Evolutionary conservation across 345 rosid species (phyloP).

Genomic region (Aquilaria sinensis): DNA sequence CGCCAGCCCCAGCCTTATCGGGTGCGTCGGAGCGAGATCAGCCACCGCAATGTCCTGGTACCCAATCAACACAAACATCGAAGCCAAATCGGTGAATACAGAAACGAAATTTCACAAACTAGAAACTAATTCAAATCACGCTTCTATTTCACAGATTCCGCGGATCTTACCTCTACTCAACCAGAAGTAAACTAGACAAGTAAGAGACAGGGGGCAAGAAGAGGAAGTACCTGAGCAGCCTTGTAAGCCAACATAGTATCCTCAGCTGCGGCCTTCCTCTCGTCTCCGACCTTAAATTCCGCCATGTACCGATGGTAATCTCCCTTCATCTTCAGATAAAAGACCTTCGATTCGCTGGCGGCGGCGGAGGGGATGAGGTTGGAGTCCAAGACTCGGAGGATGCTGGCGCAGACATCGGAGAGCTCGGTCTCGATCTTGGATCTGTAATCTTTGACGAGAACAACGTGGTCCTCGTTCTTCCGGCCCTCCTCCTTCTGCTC

Average conservation of each 20-base stretch:
- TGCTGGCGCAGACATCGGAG: conserved; percentile 67
- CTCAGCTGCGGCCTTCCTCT: conserved; percentile 89
- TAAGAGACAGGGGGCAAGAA: background rate
- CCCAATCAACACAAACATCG: background rate
- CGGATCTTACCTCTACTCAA: too few species aligned
- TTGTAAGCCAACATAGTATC: conserved; percentile 93
- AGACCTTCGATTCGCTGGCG: conserved; percentile 78
- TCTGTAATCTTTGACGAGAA: conserved; percentile 89
- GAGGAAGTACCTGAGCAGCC: conserved; percentile 68
- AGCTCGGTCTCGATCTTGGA: conserved; percentile 87
- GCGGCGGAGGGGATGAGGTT: conserved; percentile 75
- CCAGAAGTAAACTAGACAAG: background rate
- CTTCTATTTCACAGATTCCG: background rate
- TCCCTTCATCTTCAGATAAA: conserved; percentile 95
- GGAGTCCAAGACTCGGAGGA: conserved; percentile 53
- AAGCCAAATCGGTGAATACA: background rate
- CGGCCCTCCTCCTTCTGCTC: conserved; percentile 95
- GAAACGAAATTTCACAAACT: background rate
- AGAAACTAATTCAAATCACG: conserved; percentile 6
- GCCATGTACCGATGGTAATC: conserved; percentile 94
- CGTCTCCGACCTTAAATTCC: conserved; percentile 84
- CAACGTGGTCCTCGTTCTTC: conserved; percentile 90
- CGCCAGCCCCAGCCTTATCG: conserved; percentile 81
- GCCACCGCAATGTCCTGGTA: conserved; percentile 58
- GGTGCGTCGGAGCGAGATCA: conserved; percentile 92